Percentiles rank a stretch among this genome's conserved stretches.
These are phyloP conservation scores for Colletotrichum tofieldiae DNA, from an alignment of 2,329 filamentous ascomycete species.

Conservation along the genomic window DNA sequence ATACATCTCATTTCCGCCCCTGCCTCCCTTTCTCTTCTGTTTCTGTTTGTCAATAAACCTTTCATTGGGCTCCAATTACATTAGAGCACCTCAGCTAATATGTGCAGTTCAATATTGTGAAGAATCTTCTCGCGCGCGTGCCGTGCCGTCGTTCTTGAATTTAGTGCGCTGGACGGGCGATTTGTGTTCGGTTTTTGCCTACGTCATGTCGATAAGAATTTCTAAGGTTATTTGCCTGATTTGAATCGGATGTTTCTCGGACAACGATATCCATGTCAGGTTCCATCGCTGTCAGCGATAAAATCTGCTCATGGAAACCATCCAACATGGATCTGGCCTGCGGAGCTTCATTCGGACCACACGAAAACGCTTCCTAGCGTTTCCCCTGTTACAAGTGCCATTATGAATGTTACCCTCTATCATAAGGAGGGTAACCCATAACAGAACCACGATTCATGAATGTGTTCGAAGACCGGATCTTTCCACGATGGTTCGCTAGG, in stretches of 20 bases:
- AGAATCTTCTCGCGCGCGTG: too few species aligned
- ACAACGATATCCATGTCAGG: neutral
- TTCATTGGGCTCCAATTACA: too few species aligned
- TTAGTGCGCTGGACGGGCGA: too few species aligned
- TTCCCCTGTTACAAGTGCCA: neutral
- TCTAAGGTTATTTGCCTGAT: neutral
- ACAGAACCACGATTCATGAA: neutral
- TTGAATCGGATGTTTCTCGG: neutral
- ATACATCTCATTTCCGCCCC: too few species aligned
- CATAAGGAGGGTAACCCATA: neutral
- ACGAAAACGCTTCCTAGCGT: neutral
- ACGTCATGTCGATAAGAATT: too few species aligned
- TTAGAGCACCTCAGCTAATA: too few species aligned
- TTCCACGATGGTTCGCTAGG: neutral
- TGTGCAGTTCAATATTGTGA: too few species aligned
- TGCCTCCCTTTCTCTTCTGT: too few species aligned
- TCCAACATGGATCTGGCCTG: neutral
- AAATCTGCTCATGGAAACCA: slow-evolving; percentile 1
- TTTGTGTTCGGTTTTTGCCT: too few species aligned
- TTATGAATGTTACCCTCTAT: neutral
- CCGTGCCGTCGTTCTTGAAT: too few species aligned
- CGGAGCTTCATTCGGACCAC: neutral
- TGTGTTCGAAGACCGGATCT: too few species aligned
- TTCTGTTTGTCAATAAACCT: too few species aligned
- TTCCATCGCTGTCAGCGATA: neutral